These are phyloP conservation scores for Alnus glutinosa DNA, from an alignment of 306 rosid genomes.

Conservation along the genomic window DNA sequence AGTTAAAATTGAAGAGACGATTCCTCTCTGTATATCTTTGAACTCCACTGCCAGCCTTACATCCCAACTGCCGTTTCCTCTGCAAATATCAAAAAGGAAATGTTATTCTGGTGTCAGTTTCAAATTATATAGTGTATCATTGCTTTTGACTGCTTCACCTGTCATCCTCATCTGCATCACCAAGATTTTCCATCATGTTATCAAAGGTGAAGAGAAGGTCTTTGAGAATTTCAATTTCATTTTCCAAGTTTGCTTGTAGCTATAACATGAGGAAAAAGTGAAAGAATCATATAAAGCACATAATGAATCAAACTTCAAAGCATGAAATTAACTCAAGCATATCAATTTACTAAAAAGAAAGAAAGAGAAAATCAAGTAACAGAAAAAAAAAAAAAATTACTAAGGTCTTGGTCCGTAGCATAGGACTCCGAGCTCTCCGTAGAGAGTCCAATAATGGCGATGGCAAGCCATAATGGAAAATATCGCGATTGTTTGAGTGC, in stretches of 20 bases:
- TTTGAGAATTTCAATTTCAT: constrained; percentile 65
- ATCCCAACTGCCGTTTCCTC: constrained; percentile 57
- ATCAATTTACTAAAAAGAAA: constrained; percentile 14
- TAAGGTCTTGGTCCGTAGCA: constrained; percentile 39
- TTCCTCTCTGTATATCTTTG: constrained; percentile 53
- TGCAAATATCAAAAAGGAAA: constrained; percentile 32
- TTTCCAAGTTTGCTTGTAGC: constrained; percentile 71
- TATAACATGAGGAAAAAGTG: constrained; percentile 27
- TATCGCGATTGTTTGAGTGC: constrained; percentile 54
- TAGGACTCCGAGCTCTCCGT: constrained; percentile 49
- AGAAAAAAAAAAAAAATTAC: constrained; percentile 44
- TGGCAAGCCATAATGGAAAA: constrained; percentile 74
- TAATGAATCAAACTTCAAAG: constrained; percentile 9
- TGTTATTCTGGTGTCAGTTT: not conserved
- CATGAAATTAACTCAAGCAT: not conserved
- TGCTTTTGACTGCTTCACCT: constrained; percentile 41
- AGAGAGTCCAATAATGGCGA: constrained; percentile 68
- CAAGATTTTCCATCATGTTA: constrained; percentile 54
- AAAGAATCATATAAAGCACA: not conserved
- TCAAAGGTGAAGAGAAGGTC: constrained; percentile 45
- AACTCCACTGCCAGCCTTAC: constrained; percentile 58
- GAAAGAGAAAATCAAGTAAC: not conserved
- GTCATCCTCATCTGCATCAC: constrained; percentile 51
- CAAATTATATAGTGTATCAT: constrained; percentile 3
- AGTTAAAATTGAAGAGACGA: constrained; percentile 52